phyloP scores from a whole-genome alignment of 1,284 basidiomycete species.

The Puccinia horiana region DNA sequence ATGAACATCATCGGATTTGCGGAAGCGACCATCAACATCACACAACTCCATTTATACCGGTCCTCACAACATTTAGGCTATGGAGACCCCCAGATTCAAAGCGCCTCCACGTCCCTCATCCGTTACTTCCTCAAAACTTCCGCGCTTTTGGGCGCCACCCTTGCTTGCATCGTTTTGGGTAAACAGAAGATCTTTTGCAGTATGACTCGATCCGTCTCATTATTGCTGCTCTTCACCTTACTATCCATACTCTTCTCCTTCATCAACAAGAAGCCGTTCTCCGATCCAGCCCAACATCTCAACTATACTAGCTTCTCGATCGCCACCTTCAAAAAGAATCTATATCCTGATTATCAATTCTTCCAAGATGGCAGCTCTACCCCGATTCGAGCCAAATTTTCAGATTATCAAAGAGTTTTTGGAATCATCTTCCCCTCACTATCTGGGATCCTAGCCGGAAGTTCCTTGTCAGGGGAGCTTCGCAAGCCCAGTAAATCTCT shows the following conservation, averaged over 20 bases:
- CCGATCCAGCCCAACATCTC: slow-evolving; percentile 1
- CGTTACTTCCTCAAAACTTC: slow-evolving; percentile 33
- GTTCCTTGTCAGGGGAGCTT: slow-evolving; percentile 37
- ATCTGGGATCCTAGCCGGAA: slow-evolving; percentile 35
- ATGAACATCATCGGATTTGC: slow-evolving; percentile 45
- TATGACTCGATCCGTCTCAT: slow-evolving; percentile 23
- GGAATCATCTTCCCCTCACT: slow-evolving; percentile 37
- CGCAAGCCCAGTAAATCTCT: slow-evolving; percentile 37
- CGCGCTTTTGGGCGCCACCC: slow-evolving; percentile 8
- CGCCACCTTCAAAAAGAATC: slow-evolving; percentile 21
- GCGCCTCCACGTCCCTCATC: slow-evolving; percentile 4
- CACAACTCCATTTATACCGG: background rate
- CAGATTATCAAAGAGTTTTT: slow-evolving; percentile 41
- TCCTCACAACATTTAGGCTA: background rate
- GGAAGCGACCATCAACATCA: slow-evolving; percentile 17
- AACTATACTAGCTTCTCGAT: slow-evolving; percentile 37
- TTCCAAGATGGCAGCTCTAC: background rate
- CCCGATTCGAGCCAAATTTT: slow-evolving; percentile 8
- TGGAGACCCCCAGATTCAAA: slow-evolving; percentile 13
- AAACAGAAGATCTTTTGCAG: slow-evolving; percentile 22
- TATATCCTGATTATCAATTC: slow-evolving; percentile 25
- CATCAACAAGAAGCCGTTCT: slow-evolving; percentile 18
- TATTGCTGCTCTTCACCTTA: slow-evolving; percentile 34
- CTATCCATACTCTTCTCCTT: slow-evolving; percentile 37
- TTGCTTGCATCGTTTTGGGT: slow-evolving; percentile 30